Evolutionary conservation across 495 filamentous ascomycete species (phyloP), one percentile per base, ranked within the genome.

Genomic region (Neurospora africana): DNA sequence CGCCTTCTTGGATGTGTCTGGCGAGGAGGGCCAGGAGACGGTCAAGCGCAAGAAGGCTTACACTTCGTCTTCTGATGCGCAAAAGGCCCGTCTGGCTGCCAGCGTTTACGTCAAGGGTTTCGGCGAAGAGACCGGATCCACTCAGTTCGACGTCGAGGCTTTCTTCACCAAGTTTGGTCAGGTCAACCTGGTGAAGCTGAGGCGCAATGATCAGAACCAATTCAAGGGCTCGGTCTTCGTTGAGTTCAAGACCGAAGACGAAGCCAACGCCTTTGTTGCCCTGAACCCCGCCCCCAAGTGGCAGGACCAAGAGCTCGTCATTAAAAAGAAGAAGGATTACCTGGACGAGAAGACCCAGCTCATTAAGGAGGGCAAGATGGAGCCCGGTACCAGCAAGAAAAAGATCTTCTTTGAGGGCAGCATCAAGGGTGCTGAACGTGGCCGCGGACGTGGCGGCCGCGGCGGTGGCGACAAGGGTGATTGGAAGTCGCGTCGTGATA

Each of bases 151-250:
- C 69, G 89, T 98, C 69, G 96, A 99, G 80, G 87, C 87, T n/a
- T 96, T 96, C 83, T 95, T 98, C 78, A 87, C 89, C 43, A 87
- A 89, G 43, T 92, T 89, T 80, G 96, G 95, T 19, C 86, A 91
- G 8, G 87, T 91, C 74, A 92, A 93, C 71, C 86, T 87, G n/a
- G 90, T 99, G 72, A 93, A 94, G 74, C 90, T 98, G 68, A 93
- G 95, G 72, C 93, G 96, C 71, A 83, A 85, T n/a, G 72, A 82
- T 17, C 74, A 83, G 37, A 89, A 88, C 76, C 75, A 79, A 30
- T 98, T 98, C 87, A 99, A 99, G 86, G 92, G 93, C 47, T 97
- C 93, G 69, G 90, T 98, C 35, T 98, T 97, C 76, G 93, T 98
- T 69, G 94, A 98, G 81, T 98, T 98, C 79, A 84, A 84, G 39